These are phyloP conservation scores for Cadophora malorum DNA, from an alignment of 2,329 filamentous ascomycete genomes.

Conservation along the genomic window DNA sequence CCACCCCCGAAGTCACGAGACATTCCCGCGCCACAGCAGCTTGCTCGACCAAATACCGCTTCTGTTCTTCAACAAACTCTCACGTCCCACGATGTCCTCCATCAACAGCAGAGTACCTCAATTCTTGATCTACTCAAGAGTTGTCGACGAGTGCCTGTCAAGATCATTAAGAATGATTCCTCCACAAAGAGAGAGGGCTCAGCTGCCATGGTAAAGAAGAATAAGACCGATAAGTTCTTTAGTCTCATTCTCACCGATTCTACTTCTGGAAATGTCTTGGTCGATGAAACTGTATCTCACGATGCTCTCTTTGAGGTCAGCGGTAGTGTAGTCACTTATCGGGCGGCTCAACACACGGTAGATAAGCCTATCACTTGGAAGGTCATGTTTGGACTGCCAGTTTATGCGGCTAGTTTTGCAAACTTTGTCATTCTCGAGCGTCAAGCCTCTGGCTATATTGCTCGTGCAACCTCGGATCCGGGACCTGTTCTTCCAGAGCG, in stretches of 20 bases:
- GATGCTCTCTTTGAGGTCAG: conserved; percentile 12
- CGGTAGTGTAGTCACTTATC: conserved; percentile 22
- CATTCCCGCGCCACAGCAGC: background rate
- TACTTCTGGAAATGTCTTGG: conserved; percentile 3
- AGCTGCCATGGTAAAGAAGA: conserved; percentile 15
- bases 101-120: too few relatives aligned
- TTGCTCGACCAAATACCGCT: background rate
- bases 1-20: background rate
- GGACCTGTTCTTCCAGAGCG: background rate
- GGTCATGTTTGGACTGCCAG: conserved; percentile 27
- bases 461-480: conserved; percentile 4
- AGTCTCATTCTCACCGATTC: conserved; percentile 7
- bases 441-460: background rate
- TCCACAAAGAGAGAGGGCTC: conserved; percentile 1
- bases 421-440: background rate
- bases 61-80: background rate
- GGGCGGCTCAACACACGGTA: conserved; percentile 3
- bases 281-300: conserved; percentile 21
- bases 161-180: conserved; percentile 12
- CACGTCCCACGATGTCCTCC: background rate
- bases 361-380: conserved; percentile 23
- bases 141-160: conserved; percentile 8
- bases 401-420: conserved; percentile 17
- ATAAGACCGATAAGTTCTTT: background rate
- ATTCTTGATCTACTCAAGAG: background rate